Evolutionary conservation across 306 rosid species (phyloP), one percentile per base, ranked within the genome.

Genomic region (Arachis hypogaea): DNA sequence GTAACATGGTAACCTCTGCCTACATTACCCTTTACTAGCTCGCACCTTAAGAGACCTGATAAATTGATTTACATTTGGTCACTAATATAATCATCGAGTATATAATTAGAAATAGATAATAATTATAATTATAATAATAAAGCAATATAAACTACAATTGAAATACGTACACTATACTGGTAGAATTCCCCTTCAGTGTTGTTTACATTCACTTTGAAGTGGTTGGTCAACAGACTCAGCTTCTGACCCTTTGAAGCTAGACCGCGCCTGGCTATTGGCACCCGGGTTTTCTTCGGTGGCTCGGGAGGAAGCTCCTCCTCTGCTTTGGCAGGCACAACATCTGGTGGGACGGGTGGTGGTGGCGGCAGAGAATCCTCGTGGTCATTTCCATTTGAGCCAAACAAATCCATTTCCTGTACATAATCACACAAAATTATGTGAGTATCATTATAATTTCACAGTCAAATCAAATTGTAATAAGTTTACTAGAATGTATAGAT

Each of bases 291-390:
- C 84, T 86, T 87, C 41, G 56, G 79, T 0, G 83, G 79, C 43
- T 86, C 93, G 0, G 65, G 66, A 30, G 71, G 45, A 0, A 11
- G 12, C 50, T 41, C 82, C 4, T 50, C 55, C 9, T 81, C 96
- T 2, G 63, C 63, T 59, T 82, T 86, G 5, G 77, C 8, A 0
- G 90, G 98, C 16, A 82, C 87, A 11, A 84, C 81, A 84, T 91
- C 71, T 2, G 94, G 84, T 3, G 97, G 93, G 7, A 92, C 76
- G 0, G 93, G 90, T n/a, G 97, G 97, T 4, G 98, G 97, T 5
- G 96, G 99, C 2, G 97, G 97, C 75, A 92, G 43, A 0, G 70
- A 64, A 6, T 75, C 87, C 9, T 78, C 85, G 61, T 7, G 68
- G 8, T 40, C 81, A 50, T 79, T 71, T 5, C 86, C 96, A 49